Percentiles rank a stretch among this genome's conserved stretches.
Evolutionary conservation across 306 rosid genomes (phyloP).

Genomic region (Quercus rubra): DNA sequence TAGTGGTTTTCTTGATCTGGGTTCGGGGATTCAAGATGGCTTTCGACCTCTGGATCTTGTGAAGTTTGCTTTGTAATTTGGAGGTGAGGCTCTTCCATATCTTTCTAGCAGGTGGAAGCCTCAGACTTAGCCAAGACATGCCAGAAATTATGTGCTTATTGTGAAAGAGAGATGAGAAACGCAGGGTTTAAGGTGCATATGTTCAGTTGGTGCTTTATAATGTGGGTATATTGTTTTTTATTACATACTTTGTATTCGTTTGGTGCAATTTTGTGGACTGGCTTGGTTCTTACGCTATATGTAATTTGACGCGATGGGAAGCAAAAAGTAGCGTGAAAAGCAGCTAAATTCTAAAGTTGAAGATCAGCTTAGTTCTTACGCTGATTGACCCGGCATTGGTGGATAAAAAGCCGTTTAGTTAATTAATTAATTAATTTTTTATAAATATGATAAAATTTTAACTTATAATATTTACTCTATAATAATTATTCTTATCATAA

Average conservation of each 20-base stretch:
- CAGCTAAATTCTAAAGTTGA: too few species aligned
- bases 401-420: not conserved
- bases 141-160: not conserved
- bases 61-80: slow-evolving; percentile 48
- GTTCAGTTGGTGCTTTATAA: not conserved
- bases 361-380: slow-evolving; percentile 29
- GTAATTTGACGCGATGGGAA: not conserved
- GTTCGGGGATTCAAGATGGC: slow-evolving; percentile 43
- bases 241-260: not conserved
- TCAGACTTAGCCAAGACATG: slow-evolving; percentile 51
- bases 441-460: too few species aligned
- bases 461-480: too few species aligned
- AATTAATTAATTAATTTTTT: too few species aligned
- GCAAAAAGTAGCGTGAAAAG: too few species aligned
- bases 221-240: slow-evolving; percentile 5
- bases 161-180: not conserved
- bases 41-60: slow-evolving; percentile 40
- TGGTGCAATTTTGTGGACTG: not conserved
- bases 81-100: slow-evolving; percentile 67
- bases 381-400: slow-evolving; percentile 7
- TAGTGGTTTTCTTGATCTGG: not conserved
- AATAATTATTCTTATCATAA: too few species aligned
- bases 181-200: not conserved
- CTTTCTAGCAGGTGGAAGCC: slow-evolving; percentile 50
- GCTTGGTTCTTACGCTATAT: slow-evolving; percentile 20